phyloP scores from a whole-genome alignment of 2,329 filamentous ascomycete genomes.

The Sclerotinia nivalis region DNA sequence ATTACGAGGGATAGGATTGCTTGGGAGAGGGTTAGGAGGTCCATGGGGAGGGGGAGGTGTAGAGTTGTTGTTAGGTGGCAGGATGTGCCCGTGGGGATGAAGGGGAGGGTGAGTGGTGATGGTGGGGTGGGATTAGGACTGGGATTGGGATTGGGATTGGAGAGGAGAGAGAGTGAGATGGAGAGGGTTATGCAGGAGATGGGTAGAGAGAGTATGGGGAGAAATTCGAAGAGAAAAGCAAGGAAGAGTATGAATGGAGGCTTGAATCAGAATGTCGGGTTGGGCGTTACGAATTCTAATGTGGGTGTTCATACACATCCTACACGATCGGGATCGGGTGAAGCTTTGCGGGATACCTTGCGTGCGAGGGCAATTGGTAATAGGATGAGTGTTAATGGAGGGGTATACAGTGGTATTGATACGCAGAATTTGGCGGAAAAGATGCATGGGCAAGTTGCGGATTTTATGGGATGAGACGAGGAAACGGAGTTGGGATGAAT shows the following conservation, averaged over 20 bases:
- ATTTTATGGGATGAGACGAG: not conserved
- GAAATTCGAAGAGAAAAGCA: not conserved
- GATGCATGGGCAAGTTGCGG: not conserved
- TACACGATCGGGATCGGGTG: not conserved
- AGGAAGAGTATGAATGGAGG: not conserved
- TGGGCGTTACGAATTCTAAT: not conserved
- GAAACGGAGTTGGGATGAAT: too few species aligned
- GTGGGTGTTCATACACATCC: not conserved
- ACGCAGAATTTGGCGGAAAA: too few species aligned
- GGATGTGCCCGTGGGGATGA: slow-evolving; percentile 6
- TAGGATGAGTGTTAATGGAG: not conserved
- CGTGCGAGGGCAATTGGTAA: not conserved
- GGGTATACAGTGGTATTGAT: too few species aligned
- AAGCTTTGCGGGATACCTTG: not conserved
- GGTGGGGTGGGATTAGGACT: not conserved
- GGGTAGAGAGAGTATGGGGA: not conserved
- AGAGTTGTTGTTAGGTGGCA: slow-evolving; percentile 33
- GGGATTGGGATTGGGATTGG: too few species aligned
- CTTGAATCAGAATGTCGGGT: not conserved
- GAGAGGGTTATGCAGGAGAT: not conserved
- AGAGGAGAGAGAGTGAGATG: not conserved
- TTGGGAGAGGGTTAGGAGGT: slow-evolving; percentile 30
- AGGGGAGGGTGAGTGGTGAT: not conserved
- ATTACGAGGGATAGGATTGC: slow-evolving; percentile 27
- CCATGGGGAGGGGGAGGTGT: slow-evolving; percentile 35